Evolutionary conservation across 176 grass and related monocot genomes (phyloP).

Genomic region (Oryza punctata): DNA sequence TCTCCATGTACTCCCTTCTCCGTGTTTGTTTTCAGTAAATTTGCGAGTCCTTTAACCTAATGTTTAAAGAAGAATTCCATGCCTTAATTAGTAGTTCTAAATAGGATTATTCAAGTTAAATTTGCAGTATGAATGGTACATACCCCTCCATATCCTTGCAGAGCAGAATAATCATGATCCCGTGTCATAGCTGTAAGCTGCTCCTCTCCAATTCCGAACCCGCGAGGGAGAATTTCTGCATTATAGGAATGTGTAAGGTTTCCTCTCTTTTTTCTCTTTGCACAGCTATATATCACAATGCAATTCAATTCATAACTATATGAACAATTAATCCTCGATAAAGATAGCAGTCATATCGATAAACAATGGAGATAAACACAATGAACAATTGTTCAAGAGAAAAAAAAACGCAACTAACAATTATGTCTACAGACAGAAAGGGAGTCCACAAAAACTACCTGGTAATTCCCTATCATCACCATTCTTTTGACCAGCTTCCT

Average conservation of each 20-base stretch:
- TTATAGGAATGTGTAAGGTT: slow-evolving; percentile 34
- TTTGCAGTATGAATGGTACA: slow-evolving; percentile 44
- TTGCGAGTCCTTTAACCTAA: slow-evolving; percentile 72
- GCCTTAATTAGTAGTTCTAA: slow-evolving; percentile 34
- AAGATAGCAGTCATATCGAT: slow-evolving; percentile 1
- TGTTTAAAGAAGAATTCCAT: slow-evolving; percentile 43
- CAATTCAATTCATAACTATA: background rate
- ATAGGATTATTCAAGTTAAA: slow-evolving; percentile 22
- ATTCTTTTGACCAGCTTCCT: slow-evolving; percentile 75
- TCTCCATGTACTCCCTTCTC: slow-evolving; percentile 74
- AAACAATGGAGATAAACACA: slow-evolving; percentile 27
- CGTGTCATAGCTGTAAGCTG: slow-evolving; percentile 75
- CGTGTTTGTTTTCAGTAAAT: slow-evolving; percentile 73
- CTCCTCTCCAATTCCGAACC: slow-evolving; percentile 64
- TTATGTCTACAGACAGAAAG: background rate
- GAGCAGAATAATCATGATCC: slow-evolving; percentile 79
- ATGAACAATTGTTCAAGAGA: background rate
- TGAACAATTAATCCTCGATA: slow-evolving; percentile 25
- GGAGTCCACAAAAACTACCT: slow-evolving; percentile 43
- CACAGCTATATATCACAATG: slow-evolving; percentile 12
- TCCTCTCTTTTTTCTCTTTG: background rate
- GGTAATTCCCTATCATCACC: slow-evolving; percentile 26
- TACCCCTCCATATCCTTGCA: slow-evolving; percentile 88
- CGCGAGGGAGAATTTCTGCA: slow-evolving; percentile 45
- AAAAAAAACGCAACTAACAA: background rate